These are phyloP conservation scores for Baudoinia panamericana DNA, from an alignment of 495 filamentous ascomycete genomes.

Conservation along the genomic window DNA sequence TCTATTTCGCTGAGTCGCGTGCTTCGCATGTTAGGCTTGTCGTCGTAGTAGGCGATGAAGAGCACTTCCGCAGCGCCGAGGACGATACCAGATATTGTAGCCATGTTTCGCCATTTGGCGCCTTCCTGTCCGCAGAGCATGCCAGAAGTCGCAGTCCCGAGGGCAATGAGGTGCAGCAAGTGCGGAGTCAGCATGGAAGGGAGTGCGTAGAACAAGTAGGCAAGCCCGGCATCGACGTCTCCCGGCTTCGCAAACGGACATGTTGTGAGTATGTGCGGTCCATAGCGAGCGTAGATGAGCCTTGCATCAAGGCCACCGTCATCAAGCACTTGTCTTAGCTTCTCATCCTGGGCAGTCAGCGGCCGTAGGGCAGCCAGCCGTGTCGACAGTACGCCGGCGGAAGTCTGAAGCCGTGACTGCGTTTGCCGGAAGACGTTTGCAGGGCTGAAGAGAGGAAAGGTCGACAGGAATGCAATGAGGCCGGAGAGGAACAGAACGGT, in stretches of 20 bases:
- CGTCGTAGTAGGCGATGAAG: constrained; percentile 45
- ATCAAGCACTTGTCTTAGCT: constrained; percentile 10
- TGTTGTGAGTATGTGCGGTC: constrained; percentile 52
- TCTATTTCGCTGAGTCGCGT: constrained; percentile 45
- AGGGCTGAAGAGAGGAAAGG: constrained; percentile 56
- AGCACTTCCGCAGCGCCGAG: constrained; percentile 55
- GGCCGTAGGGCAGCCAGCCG: constrained; percentile 56
- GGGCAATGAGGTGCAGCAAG: constrained; percentile 54
- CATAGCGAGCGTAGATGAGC: constrained; percentile 71
- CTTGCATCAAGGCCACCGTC: constrained; percentile 52
- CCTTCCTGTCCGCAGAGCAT: constrained; percentile 43
- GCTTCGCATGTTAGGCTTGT: constrained; percentile 44
- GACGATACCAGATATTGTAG: constrained; percentile 47
- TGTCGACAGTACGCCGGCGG: constrained; percentile 70
- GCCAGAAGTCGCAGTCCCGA: constrained; percentile 52
- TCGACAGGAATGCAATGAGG: constrained; percentile 56
- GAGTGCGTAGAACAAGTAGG: constrained; percentile 69
- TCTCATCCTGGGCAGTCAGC: constrained; percentile 47
- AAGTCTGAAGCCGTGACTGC: constrained; percentile 68
- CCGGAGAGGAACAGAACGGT: constrained; percentile 60
- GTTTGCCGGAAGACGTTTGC: constrained; percentile 73
- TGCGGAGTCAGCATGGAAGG: constrained; percentile 64
- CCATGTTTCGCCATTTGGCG: constrained; percentile 53
- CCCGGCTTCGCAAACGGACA: constrained; percentile 79
- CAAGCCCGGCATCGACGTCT: constrained; percentile 37